Evolutionary conservation across 192 early-diverging fungal species (phyloP).

Genomic region (Entomortierella beljakovae): DNA sequence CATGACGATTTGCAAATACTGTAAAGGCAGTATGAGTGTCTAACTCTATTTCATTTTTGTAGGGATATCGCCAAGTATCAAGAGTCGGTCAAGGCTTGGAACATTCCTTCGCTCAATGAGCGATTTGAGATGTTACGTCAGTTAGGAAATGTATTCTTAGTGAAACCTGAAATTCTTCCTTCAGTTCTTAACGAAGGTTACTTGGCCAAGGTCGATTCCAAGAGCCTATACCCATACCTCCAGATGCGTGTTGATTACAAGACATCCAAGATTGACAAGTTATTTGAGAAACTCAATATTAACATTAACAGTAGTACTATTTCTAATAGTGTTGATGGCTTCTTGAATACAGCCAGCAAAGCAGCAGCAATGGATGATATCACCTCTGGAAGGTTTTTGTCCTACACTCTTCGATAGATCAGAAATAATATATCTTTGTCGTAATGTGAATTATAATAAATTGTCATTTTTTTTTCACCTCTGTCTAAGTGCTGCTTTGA

Average conservation of each 20-base stretch:
- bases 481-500: too few species aligned
- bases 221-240: conserved; percentile 87
- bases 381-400: conserved; percentile 21
- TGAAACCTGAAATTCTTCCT: conserved; percentile 90
- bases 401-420: conserved; percentile 19
- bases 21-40: too few species aligned
- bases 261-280: conserved; percentile 67
- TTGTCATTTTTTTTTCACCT: too few species aligned
- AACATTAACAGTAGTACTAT: background rate
- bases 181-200: conserved; percentile 89
- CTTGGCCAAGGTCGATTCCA: conserved; percentile 83
- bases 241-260: conserved; percentile 89
- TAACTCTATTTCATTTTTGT: conserved; percentile 1
- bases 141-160: conserved; percentile 92
- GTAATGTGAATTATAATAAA: too few species aligned
- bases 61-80: conserved; percentile 96
- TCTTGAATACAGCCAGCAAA: background rate
- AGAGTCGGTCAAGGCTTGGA: conserved; percentile 83
- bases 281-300: conserved; percentile 57
- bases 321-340: background rate
- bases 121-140: conserved; percentile 93
- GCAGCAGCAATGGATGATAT: conserved; percentile 33
- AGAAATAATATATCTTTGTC: too few species aligned
- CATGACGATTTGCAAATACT: background rate
- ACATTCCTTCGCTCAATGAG: conserved; percentile 78